Evolutionary conservation across 2,329 filamentous ascomycete genomes (phyloP).

Genomic region (Sporothrix brasiliensis): DNA sequence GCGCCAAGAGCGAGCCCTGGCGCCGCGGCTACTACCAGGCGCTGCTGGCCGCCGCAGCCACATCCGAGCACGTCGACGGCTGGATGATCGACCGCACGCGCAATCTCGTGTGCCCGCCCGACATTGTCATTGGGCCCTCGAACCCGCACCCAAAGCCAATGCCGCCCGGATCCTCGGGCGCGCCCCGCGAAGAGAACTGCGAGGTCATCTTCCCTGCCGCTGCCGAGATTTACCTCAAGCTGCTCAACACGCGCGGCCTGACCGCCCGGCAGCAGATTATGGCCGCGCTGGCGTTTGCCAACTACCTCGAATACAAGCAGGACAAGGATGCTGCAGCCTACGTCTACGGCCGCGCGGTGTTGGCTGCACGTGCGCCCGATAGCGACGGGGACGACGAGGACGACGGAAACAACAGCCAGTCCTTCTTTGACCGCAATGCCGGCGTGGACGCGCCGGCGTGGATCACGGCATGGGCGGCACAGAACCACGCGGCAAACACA

Average conservation of each 20-base stretch:
- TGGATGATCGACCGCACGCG: slow-evolving; percentile 72
- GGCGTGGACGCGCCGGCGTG: slow-evolving; percentile 21
- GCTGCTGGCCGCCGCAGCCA: slow-evolving; percentile 74
- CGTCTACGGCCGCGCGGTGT: slow-evolving; percentile 32
- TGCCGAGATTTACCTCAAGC: slow-evolving; percentile 77
- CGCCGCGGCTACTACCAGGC: slow-evolving; percentile 81
- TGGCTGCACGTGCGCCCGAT: slow-evolving; percentile 15
- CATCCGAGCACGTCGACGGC: slow-evolving; percentile 79
- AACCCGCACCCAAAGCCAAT: slow-evolving; percentile 79
- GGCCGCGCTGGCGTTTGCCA: slow-evolving; percentile 79
- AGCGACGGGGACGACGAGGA: background rate
- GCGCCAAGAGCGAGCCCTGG: slow-evolving; percentile 79
- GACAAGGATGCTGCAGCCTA: slow-evolving; percentile 34
- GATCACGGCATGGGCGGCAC: slow-evolving; percentile 32
- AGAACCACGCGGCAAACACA: slow-evolving; percentile 49
- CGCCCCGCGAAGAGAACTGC: slow-evolving; percentile 76
- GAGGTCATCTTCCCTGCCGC: slow-evolving; percentile 69
- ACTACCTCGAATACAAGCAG: slow-evolving; percentile 80
- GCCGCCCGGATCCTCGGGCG: slow-evolving; percentile 62
- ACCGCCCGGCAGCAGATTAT: slow-evolving; percentile 76
- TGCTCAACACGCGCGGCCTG: slow-evolving; percentile 80
- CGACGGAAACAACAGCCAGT: background rate
- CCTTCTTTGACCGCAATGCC: slow-evolving; percentile 24
- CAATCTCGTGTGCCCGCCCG: slow-evolving; percentile 68
- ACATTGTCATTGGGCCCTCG: slow-evolving; percentile 77